phyloP scores from a whole-genome alignment of 164 flowering plant species.

The Magnolia changhungtana region DNA sequence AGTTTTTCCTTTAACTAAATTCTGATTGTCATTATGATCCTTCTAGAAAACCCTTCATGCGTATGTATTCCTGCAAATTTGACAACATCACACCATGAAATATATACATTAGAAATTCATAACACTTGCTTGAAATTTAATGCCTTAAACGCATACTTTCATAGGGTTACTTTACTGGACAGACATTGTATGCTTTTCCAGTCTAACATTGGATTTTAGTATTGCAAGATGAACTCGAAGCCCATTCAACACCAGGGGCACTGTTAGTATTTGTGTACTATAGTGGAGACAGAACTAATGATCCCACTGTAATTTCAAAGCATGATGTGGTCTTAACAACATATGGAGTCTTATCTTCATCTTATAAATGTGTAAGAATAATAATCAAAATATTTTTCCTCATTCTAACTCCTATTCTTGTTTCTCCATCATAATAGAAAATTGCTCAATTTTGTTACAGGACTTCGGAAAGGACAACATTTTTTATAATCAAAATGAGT shows the following conservation, averaged over 20 bases:
- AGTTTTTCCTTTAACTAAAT: background rate
- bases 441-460: conserved; percentile 26
- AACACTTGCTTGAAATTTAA: no score
- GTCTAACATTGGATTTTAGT: background rate
- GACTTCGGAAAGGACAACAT: conserved; percentile 38
- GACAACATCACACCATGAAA: background rate
- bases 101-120: background rate
- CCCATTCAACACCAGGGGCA: conserved; percentile 55
- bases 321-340: conserved; percentile 83
- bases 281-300: conserved; percentile 54
- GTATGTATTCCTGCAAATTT: background rate
- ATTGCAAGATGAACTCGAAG: conserved; percentile 73
- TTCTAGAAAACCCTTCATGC: background rate
- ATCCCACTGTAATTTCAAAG: conserved; percentile 43
- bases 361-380: conserved; percentile 50
- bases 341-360: conserved; percentile 58
- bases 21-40: background rate
- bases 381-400: background rate
- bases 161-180: background rate
- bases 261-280: conserved; percentile 65
- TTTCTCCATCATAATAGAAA: conserved; percentile 8
- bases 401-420: background rate
- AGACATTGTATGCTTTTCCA: background rate
- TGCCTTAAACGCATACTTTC: no score
- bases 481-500: no score